phyloP scores from a whole-genome alignment of 306 rosid genomes.

The Pyrus communis region DNA sequence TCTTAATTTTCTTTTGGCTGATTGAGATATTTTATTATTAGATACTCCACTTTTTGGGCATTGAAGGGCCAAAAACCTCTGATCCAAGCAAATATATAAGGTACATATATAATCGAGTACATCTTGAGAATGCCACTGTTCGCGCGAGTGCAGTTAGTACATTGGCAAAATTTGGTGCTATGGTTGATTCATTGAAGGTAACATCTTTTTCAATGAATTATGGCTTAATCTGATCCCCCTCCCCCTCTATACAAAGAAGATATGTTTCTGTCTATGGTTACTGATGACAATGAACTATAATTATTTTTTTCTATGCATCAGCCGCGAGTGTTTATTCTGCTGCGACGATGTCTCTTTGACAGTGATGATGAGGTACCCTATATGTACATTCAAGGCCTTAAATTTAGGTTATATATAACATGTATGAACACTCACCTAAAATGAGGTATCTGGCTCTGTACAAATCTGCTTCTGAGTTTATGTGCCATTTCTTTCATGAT shows the following conservation, averaged over 20 bases:
- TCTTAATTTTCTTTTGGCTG: slow-evolving; percentile 9
- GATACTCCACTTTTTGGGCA: slow-evolving; percentile 95
- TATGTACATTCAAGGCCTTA: not conserved
- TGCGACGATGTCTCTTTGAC: slow-evolving; percentile 89
- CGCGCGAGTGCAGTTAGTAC: slow-evolving; percentile 99
- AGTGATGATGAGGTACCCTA: slow-evolving; percentile 80
- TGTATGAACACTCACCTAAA: not conserved
- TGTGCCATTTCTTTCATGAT: not conserved
- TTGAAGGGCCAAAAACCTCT: slow-evolving; percentile 96
- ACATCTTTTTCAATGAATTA: not conserved
- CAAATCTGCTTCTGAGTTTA: not conserved
- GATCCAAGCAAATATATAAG: slow-evolving; percentile 97
- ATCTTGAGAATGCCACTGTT: slow-evolving; percentile 98
- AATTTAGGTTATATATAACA: not conserved
- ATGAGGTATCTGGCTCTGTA: not conserved
- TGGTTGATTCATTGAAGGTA: slow-evolving; percentile 83
- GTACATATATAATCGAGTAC: slow-evolving; percentile 89
- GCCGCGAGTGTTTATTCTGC: slow-evolving; percentile 85
- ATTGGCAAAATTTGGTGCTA: slow-evolving; percentile 90
- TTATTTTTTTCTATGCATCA: slow-evolving; percentile 30
- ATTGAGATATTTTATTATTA: slow-evolving; percentile 18
- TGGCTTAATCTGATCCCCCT: not conserved
- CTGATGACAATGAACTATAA: slow-evolving; percentile 15
- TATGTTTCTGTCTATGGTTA: slow-evolving; percentile 1
- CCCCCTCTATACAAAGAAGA: not conserved